Evolutionary conservation across 2,329 filamentous ascomycete species (phyloP), one percentile per base, ranked within the genome.

Genomic region (Thelonectria blattea): DNA sequence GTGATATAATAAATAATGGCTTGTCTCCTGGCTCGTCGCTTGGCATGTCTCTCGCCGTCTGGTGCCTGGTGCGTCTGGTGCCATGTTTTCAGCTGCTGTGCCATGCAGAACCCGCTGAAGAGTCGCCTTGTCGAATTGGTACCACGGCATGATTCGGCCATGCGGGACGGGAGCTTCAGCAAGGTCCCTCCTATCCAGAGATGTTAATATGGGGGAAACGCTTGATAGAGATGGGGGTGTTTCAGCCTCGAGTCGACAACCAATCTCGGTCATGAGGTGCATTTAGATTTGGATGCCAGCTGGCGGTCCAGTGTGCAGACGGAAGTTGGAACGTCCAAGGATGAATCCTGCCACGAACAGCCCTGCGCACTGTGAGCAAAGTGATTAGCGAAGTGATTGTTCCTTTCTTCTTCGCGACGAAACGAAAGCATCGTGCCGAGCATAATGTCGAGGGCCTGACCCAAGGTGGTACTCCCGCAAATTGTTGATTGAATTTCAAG

Each of bases 221-320:
- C 30, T 56, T 56, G 41, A 56, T 20, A 52, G 11, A 50, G 46
- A 55, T 45, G 51, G 39, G 49, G 20, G 30, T 57, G 58, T 57
- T 61, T 61, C 54, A 61, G 55, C 58, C 48, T 43, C 42, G 48
- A 30, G 48, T 48, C 48, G 34, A 51, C 37, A n/a, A 58, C 51
- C 50, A 41, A 52, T 53, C 50, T 53, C 46, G 43, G 45, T 42
- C 39, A 41, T 39, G 24, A 50, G 30, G 53, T n/a, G 43, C 11
- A 49, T 15, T n/a, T 30, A 30, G 20, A 43, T 37, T 24, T 39
- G 39, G 27, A 51, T 54, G 51, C 51, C 51, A 46, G 34, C 39
- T 17, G 22, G 56, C 42, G 20, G 50, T 42, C 56, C 24, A 52
- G 20, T 34, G 12, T 17, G 46, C 30, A 34, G 24, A 34, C 30